Evolutionary conservation across 768 basidiomycete species (phyloP).

Genomic region (Agrocybe praecox): DNA sequence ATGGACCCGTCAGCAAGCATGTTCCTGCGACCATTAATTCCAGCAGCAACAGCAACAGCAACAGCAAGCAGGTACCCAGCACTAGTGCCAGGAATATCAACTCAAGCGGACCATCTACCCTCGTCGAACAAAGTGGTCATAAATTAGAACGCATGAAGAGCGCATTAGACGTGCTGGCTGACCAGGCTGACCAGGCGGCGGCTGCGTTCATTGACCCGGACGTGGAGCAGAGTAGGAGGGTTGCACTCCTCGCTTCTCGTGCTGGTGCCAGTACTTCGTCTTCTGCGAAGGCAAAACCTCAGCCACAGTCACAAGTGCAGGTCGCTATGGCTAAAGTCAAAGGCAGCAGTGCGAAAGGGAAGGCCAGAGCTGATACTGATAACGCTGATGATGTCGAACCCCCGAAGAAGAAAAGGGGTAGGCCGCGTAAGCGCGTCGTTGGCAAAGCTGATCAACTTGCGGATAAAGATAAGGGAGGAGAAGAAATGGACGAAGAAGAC

Average conservation of each 20-base stretch:
- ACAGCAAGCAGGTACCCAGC: not conserved
- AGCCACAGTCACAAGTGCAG: not conserved
- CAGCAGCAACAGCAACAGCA: not conserved
- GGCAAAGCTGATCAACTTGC: not conserved
- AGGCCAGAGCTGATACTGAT: not conserved
- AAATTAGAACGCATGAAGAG: slow-evolving; percentile 40
- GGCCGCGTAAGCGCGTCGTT: not conserved
- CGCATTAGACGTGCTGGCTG: slow-evolving; percentile 74
- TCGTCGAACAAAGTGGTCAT: not conserved
- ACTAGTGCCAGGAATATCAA: too few species aligned
- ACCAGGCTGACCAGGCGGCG: slow-evolving; percentile 51
- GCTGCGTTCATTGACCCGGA: not conserved
- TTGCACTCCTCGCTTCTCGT: not conserved
- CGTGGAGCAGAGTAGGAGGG: not conserved
- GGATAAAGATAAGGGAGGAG: not conserved
- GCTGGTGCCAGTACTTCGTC: not conserved
- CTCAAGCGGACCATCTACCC: too few species aligned
- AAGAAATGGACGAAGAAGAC: not conserved
- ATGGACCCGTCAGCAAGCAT: not conserved
- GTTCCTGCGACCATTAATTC: not conserved
- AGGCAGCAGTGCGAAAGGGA: not conserved
- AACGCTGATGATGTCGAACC: not conserved
- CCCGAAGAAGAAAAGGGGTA: not conserved
- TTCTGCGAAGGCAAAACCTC: too few species aligned
- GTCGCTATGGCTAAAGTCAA: not conserved